A percentile compares a stretch with the other conserved stretches of the same genome.
Evolutionary conservation across 306 rosid genomes (phyloP).

Genomic region (Canavalia ensiformis): DNA sequence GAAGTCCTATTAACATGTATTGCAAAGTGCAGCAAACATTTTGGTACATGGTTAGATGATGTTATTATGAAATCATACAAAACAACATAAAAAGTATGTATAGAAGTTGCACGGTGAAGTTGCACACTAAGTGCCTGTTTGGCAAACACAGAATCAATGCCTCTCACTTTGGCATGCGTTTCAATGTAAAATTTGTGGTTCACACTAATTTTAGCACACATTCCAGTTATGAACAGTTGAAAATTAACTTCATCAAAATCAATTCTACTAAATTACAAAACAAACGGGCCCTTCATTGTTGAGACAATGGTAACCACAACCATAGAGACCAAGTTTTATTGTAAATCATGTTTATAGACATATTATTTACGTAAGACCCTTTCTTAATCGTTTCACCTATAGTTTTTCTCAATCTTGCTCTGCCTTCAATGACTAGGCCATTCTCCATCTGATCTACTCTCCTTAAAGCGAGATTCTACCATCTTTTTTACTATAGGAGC

Average conservation of each 20-base stretch:
- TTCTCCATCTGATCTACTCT: background rate
- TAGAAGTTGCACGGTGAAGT: no score
- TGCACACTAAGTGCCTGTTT: no score
- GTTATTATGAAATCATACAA: conserved; percentile 30
- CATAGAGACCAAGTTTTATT: background rate
- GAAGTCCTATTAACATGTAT: conserved; percentile 12
- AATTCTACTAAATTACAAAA: no score
- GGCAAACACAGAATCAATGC: no score
- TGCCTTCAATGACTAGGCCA: background rate
- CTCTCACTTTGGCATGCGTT: no score
- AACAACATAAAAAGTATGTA: conserved; percentile 12
- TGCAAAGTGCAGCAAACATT: background rate
- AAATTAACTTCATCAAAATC: no score
- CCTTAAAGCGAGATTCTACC: background rate
- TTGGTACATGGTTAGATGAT: conserved; percentile 14
- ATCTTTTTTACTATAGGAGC: background rate
- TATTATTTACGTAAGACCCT: background rate
- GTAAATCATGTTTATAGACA: background rate
- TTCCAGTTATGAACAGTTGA: no score
- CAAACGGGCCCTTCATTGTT: background rate
- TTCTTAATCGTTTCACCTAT: background rate
- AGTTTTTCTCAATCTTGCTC: background rate
- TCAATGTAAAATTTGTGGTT: no score
- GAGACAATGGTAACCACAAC: background rate
- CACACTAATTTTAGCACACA: no score